Base-by-base conservation (phyloP, 164 flowering plant species). In the Malania oleifera region DNA sequence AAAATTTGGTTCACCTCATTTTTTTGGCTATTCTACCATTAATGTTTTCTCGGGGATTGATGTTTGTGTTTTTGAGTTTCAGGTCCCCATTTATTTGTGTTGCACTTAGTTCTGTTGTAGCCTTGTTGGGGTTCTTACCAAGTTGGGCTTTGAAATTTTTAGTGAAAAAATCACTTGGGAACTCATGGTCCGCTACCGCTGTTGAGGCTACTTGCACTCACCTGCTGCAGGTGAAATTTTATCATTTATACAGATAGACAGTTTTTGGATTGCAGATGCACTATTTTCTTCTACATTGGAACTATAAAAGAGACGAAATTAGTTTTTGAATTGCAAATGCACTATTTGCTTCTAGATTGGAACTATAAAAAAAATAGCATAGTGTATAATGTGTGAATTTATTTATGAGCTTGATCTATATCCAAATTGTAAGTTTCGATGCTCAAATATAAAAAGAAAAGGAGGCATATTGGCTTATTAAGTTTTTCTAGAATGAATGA, bases 151-250 rank as follows among this genome's bases (percentile, higher is more conserved):
- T 75, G 29, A 70, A 67, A 64, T 70, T 71, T 56, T 48, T 87
- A 23, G 84, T 80, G 56, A 73, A 38, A 64, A 74, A 52, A 23
- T 69, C 75, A 48, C 24, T 87, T 37, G 98, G 97, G 54, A 74
- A 55, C 31, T 78, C 86, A 52, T 89, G 96, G 89, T 82, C 95
- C 46, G 39, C 73, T 41, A 61, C 77, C 52, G 87, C 96, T 18
- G 63, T 83, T 73, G 85, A 84, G 45, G 89, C 82, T 62, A 54
- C 73, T 57, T 79, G 87, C 70, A 68, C 75, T 65, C 80, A 80
- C 70, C 62, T 91, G 46, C 61, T 77, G 55, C 71, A 84, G 91
- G 98, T 84, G 27, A 60, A 61, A 18, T 38, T 53, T 18, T 51
- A 27, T 18, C 50, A 34, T 47, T 55, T 43, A 19, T 43, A 4